These are phyloP conservation scores for Naganishia albida DNA, from an alignment of 1,284 basidiomycete species.

Conservation along the genomic window DNA sequence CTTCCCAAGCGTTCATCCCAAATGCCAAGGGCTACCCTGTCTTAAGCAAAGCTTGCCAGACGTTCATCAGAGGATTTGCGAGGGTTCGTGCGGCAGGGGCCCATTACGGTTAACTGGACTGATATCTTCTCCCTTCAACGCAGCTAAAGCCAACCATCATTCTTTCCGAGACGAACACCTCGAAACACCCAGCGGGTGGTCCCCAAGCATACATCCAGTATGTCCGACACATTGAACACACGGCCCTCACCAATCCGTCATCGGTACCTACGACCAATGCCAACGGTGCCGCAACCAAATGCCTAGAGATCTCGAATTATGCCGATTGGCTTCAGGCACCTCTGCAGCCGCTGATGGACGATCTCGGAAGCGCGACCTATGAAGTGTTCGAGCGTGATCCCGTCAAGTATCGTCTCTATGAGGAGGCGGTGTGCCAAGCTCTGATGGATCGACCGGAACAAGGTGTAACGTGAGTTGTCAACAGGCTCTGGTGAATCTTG, in stretches of 20 bases:
- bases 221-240: conserved; percentile 73
- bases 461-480: conserved; percentile 60
- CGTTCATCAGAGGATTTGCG: conserved; percentile 82
- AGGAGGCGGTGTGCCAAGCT: conserved; percentile 87
- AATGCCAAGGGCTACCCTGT: conserved; percentile 98
- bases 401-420: conserved; percentile 93
- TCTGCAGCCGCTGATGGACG: conserved; percentile 95
- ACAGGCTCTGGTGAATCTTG: too few relatives aligned
- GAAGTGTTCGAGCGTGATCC: conserved; percentile 98
- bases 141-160: conserved; percentile 81
- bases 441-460: conserved; percentile 67
- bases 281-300: conserved; percentile 23
- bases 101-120: background rate
- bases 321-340: conserved; percentile 95
- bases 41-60: conserved; percentile 85
- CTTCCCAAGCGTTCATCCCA: conserved; percentile 86
- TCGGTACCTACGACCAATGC: conserved; percentile 24
- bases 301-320: conserved; percentile 59
- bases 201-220: conserved; percentile 89
- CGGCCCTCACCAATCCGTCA: conserved; percentile 35
- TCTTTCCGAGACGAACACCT: conserved; percentile 66
- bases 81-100: conserved; percentile 66
- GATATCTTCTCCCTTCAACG: background rate
- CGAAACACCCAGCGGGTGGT: conserved; percentile 74
- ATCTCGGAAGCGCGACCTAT: conserved; percentile 91